Percentiles rank a stretch among this genome's conserved stretches.
Conservation (phyloP, 208 protist genomes). For the Phytomonas sp. region DNA sequence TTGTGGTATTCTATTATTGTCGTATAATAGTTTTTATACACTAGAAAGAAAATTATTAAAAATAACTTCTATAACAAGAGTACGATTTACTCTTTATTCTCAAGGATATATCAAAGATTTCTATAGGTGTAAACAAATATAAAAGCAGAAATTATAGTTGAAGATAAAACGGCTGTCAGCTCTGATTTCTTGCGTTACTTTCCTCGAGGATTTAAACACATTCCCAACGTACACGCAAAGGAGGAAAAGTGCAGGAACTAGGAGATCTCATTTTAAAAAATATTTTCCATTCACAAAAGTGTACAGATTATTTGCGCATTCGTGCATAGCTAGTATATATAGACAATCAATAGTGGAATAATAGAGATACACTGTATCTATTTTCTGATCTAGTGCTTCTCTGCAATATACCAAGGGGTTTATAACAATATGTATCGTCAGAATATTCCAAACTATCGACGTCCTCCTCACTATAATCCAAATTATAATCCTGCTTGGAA, state of each 20-base stretch:
- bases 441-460: not conserved
- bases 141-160: no score
- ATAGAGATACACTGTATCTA: conserved; percentile 2
- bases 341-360: not conserved
- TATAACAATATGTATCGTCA: not conserved
- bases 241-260: not conserved
- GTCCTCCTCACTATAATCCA: not conserved
- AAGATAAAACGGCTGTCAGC: no score
- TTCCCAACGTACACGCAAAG: not conserved
- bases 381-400: not conserved
- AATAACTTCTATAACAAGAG: not conserved
- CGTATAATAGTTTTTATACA: conserved; percentile 2
- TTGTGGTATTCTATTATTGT: conserved; percentile 6
- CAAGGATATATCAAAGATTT: not conserved
- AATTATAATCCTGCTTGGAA: not conserved
- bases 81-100: not conserved
- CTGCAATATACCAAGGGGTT: not conserved
- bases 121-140: not conserved
- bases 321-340: not conserved
- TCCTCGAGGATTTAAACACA: not conserved
- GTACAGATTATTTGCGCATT: not conserved
- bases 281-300: not conserved
- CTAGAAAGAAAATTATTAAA: not conserved
- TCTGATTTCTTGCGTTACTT: not conserved
- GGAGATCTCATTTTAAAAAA: not conserved